Conservation (phyloP, 2,329 filamentous ascomycete species). For the Pleurostoma richardsiae region DNA sequence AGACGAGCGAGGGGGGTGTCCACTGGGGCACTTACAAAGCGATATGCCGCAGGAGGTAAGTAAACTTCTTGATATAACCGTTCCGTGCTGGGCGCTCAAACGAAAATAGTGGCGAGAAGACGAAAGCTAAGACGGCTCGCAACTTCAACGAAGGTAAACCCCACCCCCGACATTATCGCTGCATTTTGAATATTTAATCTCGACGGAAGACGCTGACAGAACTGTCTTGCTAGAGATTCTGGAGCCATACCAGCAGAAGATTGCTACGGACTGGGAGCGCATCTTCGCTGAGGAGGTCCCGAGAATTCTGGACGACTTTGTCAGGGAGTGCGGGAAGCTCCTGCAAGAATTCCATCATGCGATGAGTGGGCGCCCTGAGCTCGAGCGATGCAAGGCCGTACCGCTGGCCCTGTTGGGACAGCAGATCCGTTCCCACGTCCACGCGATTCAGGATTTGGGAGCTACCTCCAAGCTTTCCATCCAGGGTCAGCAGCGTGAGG, state of each 20-base stretch:
- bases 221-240: no score
- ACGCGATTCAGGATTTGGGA: no score
- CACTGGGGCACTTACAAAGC: neutral
- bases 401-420: neutral
- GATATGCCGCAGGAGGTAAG: no score
- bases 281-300: conserved; percentile 1
- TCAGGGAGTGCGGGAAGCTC: neutral
- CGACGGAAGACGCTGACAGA: no score
- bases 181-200: no score
- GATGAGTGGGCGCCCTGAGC: conserved; percentile 1
- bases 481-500: conserved; percentile 1
- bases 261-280: conserved; percentile 1
- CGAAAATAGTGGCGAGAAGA: neutral
- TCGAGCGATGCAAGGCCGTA: neutral
- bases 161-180: no score
- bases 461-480: neutral
- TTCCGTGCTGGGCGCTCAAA: no score
- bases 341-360: neutral
- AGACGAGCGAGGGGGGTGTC: neutral
- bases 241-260: conserved; percentile 2
- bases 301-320: neutral
- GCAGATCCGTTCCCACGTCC: neutral
- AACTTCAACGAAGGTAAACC: conserved; percentile 8
- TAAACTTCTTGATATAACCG: no score
- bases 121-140: neutral